Base-by-base conservation (phyloP, 2,329 filamentous ascomycete species). In the Paracoccidioides lutzii region DNA sequence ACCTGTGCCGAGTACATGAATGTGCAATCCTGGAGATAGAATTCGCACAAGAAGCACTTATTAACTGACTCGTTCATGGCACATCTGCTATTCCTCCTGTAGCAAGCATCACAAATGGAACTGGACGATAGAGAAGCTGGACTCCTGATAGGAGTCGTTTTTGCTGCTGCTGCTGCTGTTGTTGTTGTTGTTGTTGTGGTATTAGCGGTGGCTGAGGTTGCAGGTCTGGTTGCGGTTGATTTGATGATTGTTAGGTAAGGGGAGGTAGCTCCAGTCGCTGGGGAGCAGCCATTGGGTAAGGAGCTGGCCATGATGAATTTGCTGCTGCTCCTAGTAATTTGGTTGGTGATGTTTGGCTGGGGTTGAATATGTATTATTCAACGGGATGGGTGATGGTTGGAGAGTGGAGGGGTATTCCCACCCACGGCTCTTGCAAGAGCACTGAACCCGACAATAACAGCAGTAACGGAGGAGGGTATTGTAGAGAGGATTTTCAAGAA, bases 41-140 rank as follows among this genome's bases (percentile, higher is more conserved):
- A 74, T 53, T 74, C 70, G 57, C 71, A 73, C 46, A 71, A 73
- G 55, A 72, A 73, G 59, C 71, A 73, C 58, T 72, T 73, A 56
- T 72, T 71, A 58, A 71, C 66, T 59, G 67, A 65, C 57, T 72
- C 69, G 59, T 73, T 73, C 67, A 73, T 73, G 15, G 71, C 70
- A 62, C 71, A 73, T 15, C 69, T 67, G 62, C 70, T 72, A 61
- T 71, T 72, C 62, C 70, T 65, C 58, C 67, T 68, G 54, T 72
- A 64, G 61, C 71, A 74, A 51, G 70, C 71, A 65, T 74, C 71
- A 59, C 71, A 74, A 56, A 66, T 71, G 14, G 53, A 12, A 8
- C 8, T 41, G 14, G 53, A 6, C 5, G 54, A 52, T 37, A 42
- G 22, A 8, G 5, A 9, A n/a, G 38, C n/a, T 22, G 53, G 15